A percentile compares a stretch with the other conserved stretches of the same genome.
These are phyloP conservation scores for Cladochytrium replicatum DNA, from an alignment of 192 early-diverging fungal species.

Conservation along the genomic window DNA sequence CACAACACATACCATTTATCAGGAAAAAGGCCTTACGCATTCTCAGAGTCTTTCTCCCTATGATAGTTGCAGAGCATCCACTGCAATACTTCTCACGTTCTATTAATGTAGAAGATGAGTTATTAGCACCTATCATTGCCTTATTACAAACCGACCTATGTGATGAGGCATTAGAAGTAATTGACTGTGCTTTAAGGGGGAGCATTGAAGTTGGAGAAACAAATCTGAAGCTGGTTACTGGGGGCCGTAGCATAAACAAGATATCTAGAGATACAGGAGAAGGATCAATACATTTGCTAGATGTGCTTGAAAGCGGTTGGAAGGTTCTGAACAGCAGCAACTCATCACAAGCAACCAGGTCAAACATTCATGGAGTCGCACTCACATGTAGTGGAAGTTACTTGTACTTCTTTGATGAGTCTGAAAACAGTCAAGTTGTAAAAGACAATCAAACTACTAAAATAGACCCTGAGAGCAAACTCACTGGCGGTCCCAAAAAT, in stretches of 20 bases:
- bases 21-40: slow-evolving; percentile 51
- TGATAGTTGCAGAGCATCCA: slow-evolving; percentile 26
- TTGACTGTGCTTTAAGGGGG: slow-evolving; percentile 46
- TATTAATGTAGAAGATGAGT: slow-evolving; percentile 47
- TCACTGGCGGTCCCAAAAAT: too few species aligned
- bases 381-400: too few species aligned
- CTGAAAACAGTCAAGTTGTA: too few species aligned
- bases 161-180: slow-evolving; percentile 56
- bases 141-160: slow-evolving; percentile 54
- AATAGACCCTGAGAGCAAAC: too few species aligned
- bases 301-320: too few species aligned
- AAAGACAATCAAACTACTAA: too few species aligned
- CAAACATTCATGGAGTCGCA: too few species aligned
- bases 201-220: slow-evolving; percentile 9
- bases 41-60: slow-evolving; percentile 57
- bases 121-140: slow-evolving; percentile 58
- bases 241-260: slow-evolving; percentile 28
- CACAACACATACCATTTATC: slow-evolving; percentile 52
- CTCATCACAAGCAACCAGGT: too few species aligned
- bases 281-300: slow-evolving; percentile 2
- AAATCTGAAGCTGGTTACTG: slow-evolving; percentile 23
- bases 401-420: too few species aligned
- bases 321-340: too few species aligned
- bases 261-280: slow-evolving; percentile 22
- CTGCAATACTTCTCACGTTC: slow-evolving; percentile 4